Evolutionary conservation across 2,329 filamentous ascomycete species (phyloP).

Genomic region (Epichloe gansuensis): DNA sequence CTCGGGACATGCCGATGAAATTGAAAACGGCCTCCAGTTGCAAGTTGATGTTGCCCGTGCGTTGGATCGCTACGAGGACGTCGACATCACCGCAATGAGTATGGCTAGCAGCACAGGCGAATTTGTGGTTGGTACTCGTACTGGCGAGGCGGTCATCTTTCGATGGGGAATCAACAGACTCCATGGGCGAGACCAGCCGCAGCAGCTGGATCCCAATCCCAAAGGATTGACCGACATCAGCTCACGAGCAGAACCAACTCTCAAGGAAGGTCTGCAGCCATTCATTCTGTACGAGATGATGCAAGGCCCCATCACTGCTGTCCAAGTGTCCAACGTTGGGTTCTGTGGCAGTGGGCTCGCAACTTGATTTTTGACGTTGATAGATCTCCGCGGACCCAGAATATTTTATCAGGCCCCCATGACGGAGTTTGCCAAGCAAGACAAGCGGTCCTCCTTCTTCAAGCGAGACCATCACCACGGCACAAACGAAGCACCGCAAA

Average conservation of each 20-base stretch:
- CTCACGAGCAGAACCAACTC: slow-evolving; percentile 53
- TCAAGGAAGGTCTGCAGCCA: slow-evolving; percentile 75
- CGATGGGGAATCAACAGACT: slow-evolving; percentile 75
- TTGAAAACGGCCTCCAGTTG: slow-evolving; percentile 71
- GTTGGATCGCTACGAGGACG: slow-evolving; percentile 62
- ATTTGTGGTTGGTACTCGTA: slow-evolving; percentile 66
- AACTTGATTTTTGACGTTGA: slow-evolving; percentile 64
- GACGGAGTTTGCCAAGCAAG: slow-evolving; percentile 61
- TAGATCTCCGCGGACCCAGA: slow-evolving; percentile 78
- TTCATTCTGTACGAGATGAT: slow-evolving; percentile 72
- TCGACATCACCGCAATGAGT: slow-evolving; percentile 68
- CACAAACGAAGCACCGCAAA: slow-evolving; percentile 25
- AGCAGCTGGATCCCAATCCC: slow-evolving; percentile 44
- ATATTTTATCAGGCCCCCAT: slow-evolving; percentile 68
- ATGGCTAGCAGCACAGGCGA: slow-evolving; percentile 75
- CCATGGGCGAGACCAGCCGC: slow-evolving; percentile 47
- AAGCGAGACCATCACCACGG: slow-evolving; percentile 24
- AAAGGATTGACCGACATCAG: slow-evolving; percentile 66
- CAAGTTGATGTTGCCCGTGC: slow-evolving; percentile 82
- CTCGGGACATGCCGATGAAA: slow-evolving; percentile 78
- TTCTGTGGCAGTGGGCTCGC: slow-evolving; percentile 82
- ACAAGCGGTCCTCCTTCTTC: slow-evolving; percentile 64
- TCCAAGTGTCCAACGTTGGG: slow-evolving; percentile 82
- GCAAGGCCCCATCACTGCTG: slow-evolving; percentile 65
- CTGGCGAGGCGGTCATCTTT: slow-evolving; percentile 79